These are phyloP conservation scores for Umbilicaria muhlenbergii DNA, from an alignment of 495 filamentous ascomycete genomes.

Conservation along the genomic window DNA sequence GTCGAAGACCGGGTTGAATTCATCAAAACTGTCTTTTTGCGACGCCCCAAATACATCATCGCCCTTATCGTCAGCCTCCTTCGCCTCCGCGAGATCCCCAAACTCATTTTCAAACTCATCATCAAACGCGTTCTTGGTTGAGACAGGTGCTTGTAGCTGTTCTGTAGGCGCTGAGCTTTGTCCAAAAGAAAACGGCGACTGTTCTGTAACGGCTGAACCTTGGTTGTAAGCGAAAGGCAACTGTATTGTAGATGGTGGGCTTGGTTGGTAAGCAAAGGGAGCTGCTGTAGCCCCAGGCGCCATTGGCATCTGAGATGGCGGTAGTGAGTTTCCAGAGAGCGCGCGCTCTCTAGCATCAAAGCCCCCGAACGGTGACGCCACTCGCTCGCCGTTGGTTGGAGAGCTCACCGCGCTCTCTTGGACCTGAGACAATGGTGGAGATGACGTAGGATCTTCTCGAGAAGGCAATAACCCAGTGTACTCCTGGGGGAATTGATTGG, in stretches of 20 bases:
- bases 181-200: constrained; percentile 1
- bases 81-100: constrained; percentile 72
- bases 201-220: constrained; percentile 16
- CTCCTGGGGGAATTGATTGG: constrained; percentile 39
- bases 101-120: constrained; percentile 79
- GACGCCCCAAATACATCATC: constrained; percentile 39
- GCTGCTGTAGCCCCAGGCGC: constrained; percentile 11
- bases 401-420: background rate
- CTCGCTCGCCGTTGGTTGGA: no score
- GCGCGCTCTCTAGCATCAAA: no score
- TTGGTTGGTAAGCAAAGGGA: constrained; percentile 10
- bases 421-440: constrained; percentile 16
- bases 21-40: constrained; percentile 27
- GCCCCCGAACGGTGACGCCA: no score
- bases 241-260: constrained; percentile 1
- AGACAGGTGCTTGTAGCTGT: constrained; percentile 2
- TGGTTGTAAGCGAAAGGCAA: constrained; percentile 2
- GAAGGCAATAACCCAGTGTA: constrained; percentile 50
- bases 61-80: constrained; percentile 64
- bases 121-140: constrained; percentile 31
- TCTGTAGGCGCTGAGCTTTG: background rate
- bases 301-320: constrained; percentile 7
- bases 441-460: constrained; percentile 43
- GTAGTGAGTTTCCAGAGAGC: no score
- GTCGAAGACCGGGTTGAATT: constrained; percentile 52